Evolutionary conservation across 148 eudicot genomes (phyloP).

Genomic region (Fagopyrum homotropicum): DNA sequence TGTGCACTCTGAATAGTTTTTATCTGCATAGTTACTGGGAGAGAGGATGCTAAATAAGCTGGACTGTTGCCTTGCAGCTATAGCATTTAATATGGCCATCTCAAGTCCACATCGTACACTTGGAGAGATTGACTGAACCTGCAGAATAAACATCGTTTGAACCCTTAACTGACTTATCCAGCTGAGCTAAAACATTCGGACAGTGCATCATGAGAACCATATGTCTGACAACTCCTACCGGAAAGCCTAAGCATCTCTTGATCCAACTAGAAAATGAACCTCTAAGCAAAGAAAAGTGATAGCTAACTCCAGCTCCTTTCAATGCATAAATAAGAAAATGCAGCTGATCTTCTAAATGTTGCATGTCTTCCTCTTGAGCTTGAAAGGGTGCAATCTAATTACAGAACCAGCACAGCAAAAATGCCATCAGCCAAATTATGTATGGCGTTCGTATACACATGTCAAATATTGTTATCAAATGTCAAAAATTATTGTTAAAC

Average conservation of each 20-base stretch:
- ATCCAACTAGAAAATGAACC: constrained; percentile 77
- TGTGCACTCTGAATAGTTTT: constrained; percentile 24
- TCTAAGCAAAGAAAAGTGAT: constrained; percentile 57
- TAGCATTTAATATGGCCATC: constrained; percentile 90
- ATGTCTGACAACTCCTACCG: constrained; percentile 33
- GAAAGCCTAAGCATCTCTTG: constrained; percentile 63
- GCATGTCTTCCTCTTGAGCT: constrained; percentile 52
- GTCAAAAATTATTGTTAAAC: constrained; percentile 19
- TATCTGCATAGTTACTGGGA: constrained; percentile 24
- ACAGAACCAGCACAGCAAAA: neutral
- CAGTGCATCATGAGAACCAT: neutral
- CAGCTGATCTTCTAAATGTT: constrained; percentile 83
- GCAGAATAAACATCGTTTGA: constrained; percentile 15
- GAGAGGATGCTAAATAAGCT: constrained; percentile 55
- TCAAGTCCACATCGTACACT: constrained; percentile 95
- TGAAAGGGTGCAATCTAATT: constrained; percentile 82
- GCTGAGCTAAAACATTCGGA: neutral
- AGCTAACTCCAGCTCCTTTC: constrained; percentile 38
- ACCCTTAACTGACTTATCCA: neutral
- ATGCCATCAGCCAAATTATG: neutral
- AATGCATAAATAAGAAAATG: constrained; percentile 51
- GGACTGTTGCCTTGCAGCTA: constrained; percentile 53
- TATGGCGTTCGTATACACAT: neutral
- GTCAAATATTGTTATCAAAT: neutral
- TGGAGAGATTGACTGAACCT: constrained; percentile 75